Percentiles rank a stretch among this genome's conserved stretches.
Evolutionary conservation across 208 protist species (phyloP).

Genomic region (Trichomonas vaginalis): DNA sequence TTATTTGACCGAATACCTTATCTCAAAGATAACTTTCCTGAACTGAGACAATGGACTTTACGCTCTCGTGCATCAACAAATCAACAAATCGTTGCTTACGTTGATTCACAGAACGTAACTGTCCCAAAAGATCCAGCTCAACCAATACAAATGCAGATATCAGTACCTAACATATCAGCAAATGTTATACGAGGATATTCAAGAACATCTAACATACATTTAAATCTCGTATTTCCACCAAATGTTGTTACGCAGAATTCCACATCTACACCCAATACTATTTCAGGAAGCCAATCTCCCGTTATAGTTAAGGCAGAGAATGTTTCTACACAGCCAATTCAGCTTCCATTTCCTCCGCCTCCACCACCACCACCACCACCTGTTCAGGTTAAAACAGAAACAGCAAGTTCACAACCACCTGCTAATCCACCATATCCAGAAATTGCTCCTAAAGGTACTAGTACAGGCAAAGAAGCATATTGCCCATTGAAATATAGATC

Average conservation of each 20-base stretch:
- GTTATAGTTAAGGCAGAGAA: too few species aligned
- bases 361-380: not conserved
- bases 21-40: slow-evolving; percentile 4
- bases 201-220: not conserved
- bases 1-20: not conserved
- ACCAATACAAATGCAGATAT: not conserved
- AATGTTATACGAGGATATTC: not conserved
- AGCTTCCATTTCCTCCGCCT: not conserved
- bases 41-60: not conserved
- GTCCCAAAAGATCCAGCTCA: not conserved
- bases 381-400: not conserved
- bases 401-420: not conserved
- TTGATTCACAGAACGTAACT: not conserved
- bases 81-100: not conserved
- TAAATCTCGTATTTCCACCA: not conserved
- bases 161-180: not conserved
- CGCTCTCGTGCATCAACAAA: not conserved
- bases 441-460: not conserved
- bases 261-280: not conserved
- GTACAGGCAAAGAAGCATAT: not conserved
- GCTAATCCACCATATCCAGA: not conserved
- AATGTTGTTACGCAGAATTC: not conserved
- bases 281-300: not conserved
- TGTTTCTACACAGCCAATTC: not conserved
- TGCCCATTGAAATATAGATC: not conserved